Base-by-base conservation (phyloP, 176 grass and related monocot genomes). In the Lolium perenne region DNA sequence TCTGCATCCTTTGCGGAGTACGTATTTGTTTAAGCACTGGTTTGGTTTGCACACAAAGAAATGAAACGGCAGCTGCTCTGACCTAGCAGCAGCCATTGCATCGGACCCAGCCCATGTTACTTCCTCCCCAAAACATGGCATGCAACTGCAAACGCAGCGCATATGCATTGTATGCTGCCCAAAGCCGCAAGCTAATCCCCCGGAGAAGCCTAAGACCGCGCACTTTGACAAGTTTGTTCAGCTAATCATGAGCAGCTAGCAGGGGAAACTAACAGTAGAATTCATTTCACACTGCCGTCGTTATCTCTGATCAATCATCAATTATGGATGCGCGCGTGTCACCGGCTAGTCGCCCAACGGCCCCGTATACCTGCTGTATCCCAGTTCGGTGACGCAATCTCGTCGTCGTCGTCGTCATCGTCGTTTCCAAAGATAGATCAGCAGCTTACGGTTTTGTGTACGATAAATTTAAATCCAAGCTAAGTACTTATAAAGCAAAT, bases 31-130 rank as follows among this genome's bases (percentile, higher is more conserved):
- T 72, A 77, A 8, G 38, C 80, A 2, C 22, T 86, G 84, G 65
- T 66, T 89, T 86, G 60, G 77, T 69, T 68, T 91, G 85, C 85
- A 70, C 49, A 60, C 80, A 84, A 78, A 87, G 81, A 76, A 87
- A 84, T 13, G 81, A 76, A 87, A 84, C 9, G 67, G 73, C 35
- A 38, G 80, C 80, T 82, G 51, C 7, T 12, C 2, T 25, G n/a
- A 46, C 38, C 8, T 38, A 16, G 46, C 46, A 46, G 26, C 50
- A 4, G 51, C 55, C 81, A 2, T 46, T 80, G 25, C 74, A 60
- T 53, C 22, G 59, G 60, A 17, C 32, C 74, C 89, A 85, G 12
- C 32, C 74, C 89, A 85, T 85, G 82, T 85, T 81, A 91, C 86
- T 80, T 80, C 70, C 38, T 53, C 76, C 85, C 25, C 11, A 53